These are phyloP conservation scores for Penicillium crystallinum DNA, from an alignment of 495 filamentous ascomycete genomes.

Conservation along the genomic window DNA sequence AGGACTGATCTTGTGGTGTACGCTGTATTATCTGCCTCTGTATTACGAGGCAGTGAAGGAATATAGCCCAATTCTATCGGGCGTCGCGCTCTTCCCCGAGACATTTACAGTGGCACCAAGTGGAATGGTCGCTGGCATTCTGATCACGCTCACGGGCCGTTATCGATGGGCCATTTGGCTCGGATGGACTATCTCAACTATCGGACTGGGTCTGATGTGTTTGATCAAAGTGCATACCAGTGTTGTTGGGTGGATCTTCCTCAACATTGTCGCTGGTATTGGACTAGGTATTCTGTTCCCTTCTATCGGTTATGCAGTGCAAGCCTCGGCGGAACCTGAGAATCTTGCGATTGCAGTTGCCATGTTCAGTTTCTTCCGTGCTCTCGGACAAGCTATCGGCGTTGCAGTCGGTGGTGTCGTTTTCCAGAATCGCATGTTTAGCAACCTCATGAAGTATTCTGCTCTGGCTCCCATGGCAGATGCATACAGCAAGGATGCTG, in stretches of 20 bases:
- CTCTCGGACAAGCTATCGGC: constrained; percentile 50
- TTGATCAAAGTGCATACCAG: constrained; percentile 41
- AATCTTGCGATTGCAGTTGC: constrained; percentile 45
- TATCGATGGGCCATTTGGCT: constrained; percentile 50
- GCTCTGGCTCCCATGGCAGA: constrained; percentile 40
- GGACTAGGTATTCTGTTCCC: constrained; percentile 50
- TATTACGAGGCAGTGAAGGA: constrained; percentile 52
- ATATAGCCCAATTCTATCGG: constrained; percentile 41
- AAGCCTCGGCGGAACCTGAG: constrained; percentile 40
- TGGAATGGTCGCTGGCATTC: constrained; percentile 45
- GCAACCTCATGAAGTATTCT: constrained; percentile 38
- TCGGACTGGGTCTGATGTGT: constrained; percentile 44
- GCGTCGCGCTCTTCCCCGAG: constrained; percentile 43
- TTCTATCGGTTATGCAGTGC: constrained; percentile 41
- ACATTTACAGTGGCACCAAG: constrained; percentile 48
- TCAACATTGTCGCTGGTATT: constrained; percentile 43
- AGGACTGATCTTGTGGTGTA: constrained; percentile 45
- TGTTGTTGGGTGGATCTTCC: constrained; percentile 40
- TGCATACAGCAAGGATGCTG: constrained; percentile 52
- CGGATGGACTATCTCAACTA: constrained; percentile 47
- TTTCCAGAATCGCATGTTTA: constrained; percentile 56
- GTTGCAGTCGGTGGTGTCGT: constrained; percentile 53
- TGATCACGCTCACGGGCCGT: constrained; percentile 39
- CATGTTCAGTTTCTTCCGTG: constrained; percentile 54
- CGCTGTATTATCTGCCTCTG: constrained; percentile 45